Base-by-base conservation (phyloP, 1,139 yeast species). In the Hemisphaericaspora xylofermentans region DNA sequence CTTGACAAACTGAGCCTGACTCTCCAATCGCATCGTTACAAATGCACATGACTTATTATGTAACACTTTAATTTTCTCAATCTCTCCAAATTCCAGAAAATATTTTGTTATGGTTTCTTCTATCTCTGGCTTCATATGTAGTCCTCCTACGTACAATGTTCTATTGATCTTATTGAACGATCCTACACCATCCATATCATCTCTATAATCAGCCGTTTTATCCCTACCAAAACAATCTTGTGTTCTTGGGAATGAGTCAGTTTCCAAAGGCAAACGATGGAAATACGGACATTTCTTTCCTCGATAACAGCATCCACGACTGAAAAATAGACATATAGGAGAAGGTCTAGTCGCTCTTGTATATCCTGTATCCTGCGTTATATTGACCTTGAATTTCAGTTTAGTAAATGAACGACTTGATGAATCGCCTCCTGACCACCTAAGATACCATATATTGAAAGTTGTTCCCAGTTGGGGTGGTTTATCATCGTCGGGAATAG, bases 171-270 rank as follows among this genome's bases (percentile, higher is more conserved):
- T 66, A 50, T 78, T 73, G 56, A 91, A 82, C n/a, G 91, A 82
- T 0, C 98, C 98, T 2, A 88, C 85, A 17, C 98, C 98, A 34
- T 86, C 83, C 96, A 89, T 88, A 61, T 93, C 98, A 51, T 91
- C 97, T 49, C 89, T 70, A 57, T 88, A 88, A 34, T 81, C 86
- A 1, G 87, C 73, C 47, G 86, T 85, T 59, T 85, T 88, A 57
- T 88, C 96, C 43, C 98, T 68, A 0, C 98, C 98, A 69, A 93
- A 93, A 54, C 98, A 91, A 62, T 93, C 98, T 31, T 82, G 78
- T 1, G 88, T 82, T 10, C 82, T 76, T 1, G 82, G 71, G 43
- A 68, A 66, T 33, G 64, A 59, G 45, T 78, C 83, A 1, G 46
- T 40, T 1, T 64, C 58, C 0, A 58, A 61, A 0, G 98, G 98